Base-by-base conservation (phyloP, 352 stramenopile genomes). In the Phytophthora cactorum region DNA sequence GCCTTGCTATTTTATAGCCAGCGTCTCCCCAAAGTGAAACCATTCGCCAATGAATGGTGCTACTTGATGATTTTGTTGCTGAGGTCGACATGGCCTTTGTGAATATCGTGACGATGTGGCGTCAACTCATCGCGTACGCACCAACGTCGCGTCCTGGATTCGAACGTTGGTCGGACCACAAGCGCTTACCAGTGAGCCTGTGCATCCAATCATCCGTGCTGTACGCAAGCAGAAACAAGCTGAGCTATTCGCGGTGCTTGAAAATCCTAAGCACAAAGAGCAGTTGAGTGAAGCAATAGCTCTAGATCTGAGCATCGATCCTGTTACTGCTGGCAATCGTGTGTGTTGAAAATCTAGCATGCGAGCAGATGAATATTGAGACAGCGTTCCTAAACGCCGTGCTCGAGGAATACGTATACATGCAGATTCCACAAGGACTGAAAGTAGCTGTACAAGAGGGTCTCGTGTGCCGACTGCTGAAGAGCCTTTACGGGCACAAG, bases 331-430 rank as follows among this genome's bases (percentile, higher is more conserved):
- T 55, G 2, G 49, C 31, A 17, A 29, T 44, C 31, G 49, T 44
- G 3, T 29, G 15, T 11, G 44, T 55, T 44, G 31, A 29, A 25
- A 7, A 55, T 31, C 4, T 38, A 28, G 47, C 41, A 14, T 54
- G 47, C 12, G 27, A 55, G 10, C 29, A 55, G 25, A 53, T 25
- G 27, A 5, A 53, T 22, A 25, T 53, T 11, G 27, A 53, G 9
- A 53, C 46, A 0, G 49, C 31, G 5, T 55, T 55, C 8, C 36
- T 55, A 3, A 55, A 55, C 11, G 29, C 31, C 3, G 15, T 44
- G 4, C 27, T 54, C 14, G 14, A 54, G 6, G 47, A 52, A 32
- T 28, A 54, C 14, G 47, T 54, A 14, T 54, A 54, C 49, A 55
- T 55, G 31, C 27, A 41, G 5, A 10, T 27, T 2, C 47, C 47